Evolutionary conservation across 2,329 filamentous ascomycete species (phyloP).

Genomic region (Hirsutella thompsonii): DNA sequence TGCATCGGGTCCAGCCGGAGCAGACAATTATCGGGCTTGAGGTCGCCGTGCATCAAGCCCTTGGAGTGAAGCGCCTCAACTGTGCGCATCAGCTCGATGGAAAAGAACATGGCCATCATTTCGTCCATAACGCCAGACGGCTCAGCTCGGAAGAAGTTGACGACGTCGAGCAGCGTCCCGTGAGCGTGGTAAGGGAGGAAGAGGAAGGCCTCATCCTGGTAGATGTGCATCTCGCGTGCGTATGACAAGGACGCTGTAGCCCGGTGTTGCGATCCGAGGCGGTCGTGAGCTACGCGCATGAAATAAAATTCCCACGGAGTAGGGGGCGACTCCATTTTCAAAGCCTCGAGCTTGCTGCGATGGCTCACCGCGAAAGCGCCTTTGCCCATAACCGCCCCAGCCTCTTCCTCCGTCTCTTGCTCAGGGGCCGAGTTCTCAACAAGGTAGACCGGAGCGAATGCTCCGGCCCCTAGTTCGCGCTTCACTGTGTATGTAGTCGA

Average conservation of each 20-base stretch:
- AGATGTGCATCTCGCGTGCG: conserved; percentile 85
- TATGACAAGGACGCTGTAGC: conserved; percentile 66
- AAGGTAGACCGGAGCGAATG: conserved; percentile 91
- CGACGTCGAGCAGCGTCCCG: conserved; percentile 86
- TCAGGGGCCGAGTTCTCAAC: conserved; percentile 56
- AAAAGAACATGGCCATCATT: conserved; percentile 85
- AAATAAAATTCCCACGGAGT: conserved; percentile 95
- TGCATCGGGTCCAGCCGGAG: conserved; percentile 55
- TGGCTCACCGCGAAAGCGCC: conserved; percentile 42
- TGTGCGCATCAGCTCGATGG: conserved; percentile 79
- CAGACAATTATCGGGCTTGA: conserved; percentile 93
- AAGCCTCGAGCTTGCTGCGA: conserved; percentile 58
- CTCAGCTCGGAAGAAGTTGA: conserved; percentile 74
- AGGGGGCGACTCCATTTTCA: conserved; percentile 90
- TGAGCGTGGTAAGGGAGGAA: conserved; percentile 79
- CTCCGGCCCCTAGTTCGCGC: conserved; percentile 80
- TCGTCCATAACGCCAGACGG: conserved; percentile 73
- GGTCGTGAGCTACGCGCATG: conserved; percentile 67
- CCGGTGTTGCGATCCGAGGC: conserved; percentile 59
- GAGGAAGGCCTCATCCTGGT: conserved; percentile 79
- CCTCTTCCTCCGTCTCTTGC: conserved; percentile 30
- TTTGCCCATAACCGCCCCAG: conserved; percentile 43
- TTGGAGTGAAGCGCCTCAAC: conserved; percentile 75
- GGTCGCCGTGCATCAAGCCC: conserved; percentile 76
- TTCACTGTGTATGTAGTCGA: conserved; percentile 63